phyloP scores from a whole-genome alignment of 2,329 filamentous ascomycete species.

The Fusarium ramigenum region DNA sequence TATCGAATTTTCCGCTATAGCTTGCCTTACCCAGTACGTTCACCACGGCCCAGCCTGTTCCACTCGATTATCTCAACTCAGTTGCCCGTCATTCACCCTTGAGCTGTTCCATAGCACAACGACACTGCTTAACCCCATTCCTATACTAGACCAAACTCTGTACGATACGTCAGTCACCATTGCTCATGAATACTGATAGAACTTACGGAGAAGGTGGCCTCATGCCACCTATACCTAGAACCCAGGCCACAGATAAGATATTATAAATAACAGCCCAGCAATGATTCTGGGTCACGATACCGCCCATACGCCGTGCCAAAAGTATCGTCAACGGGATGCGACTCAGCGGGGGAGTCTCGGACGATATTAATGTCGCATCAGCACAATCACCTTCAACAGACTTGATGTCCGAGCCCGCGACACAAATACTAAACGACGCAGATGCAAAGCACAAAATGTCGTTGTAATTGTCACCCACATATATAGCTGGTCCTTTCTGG shows the following conservation, averaged over 20 bases:
- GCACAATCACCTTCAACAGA: background rate
- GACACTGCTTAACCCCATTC: background rate
- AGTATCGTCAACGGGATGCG: background rate
- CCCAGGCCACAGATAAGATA: background rate
- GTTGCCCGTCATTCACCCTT: background rate
- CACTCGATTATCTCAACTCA: accelerated
- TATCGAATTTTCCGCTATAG: background rate
- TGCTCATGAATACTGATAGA: background rate
- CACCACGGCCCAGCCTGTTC: accelerated
- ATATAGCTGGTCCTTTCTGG: background rate
- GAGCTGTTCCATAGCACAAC: background rate
- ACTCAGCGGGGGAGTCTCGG: background rate
- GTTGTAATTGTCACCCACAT: background rate
- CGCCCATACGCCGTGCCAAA: background rate
- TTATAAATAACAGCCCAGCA: background rate
- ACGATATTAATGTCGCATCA: background rate
- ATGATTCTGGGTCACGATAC: background rate
- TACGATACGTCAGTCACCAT: background rate
- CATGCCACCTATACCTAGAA: background rate
- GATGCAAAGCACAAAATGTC: background rate
- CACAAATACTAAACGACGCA: background rate
- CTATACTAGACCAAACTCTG: background rate
- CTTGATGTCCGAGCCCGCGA: background rate
- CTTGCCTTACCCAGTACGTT: background rate
- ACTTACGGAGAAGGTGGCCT: background rate